A percentile compares a stretch with the other conserved stretches of the same genome.
These are phyloP conservation scores for Corinectria fuckeliana DNA, from an alignment of 2,329 filamentous ascomycete genomes.

Conservation along the genomic window DNA sequence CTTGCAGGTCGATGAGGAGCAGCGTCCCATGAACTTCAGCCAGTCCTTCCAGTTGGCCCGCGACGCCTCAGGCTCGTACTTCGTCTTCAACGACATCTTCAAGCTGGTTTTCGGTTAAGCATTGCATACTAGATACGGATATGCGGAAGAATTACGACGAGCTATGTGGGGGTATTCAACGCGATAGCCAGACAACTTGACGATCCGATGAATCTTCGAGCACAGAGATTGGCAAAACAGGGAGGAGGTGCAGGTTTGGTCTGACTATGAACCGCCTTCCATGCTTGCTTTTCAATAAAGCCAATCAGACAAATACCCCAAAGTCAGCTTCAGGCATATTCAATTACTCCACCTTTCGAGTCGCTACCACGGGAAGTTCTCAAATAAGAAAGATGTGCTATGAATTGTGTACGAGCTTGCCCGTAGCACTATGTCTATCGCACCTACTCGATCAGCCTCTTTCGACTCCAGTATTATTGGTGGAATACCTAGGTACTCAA, in stretches of 20 bases:
- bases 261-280: slow-evolving; percentile 12
- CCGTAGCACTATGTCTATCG: too few species aligned
- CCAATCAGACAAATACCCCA: slow-evolving; percentile 1
- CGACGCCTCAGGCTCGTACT: slow-evolving; percentile 74
- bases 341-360: slow-evolving; percentile 8
- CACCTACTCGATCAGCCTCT: background rate
- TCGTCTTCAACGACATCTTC: slow-evolving; percentile 94
- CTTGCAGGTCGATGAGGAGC: slow-evolving; percentile 81
- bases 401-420: background rate
- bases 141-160: slow-evolving; percentile 6
- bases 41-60: slow-evolving; percentile 87
- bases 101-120: slow-evolving; percentile 76
- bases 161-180: slow-evolving; percentile 21
- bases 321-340: slow-evolving; percentile 7
- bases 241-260: slow-evolving; percentile 13
- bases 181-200: slow-evolving; percentile 21
- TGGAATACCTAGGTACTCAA: too few species aligned
- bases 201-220: slow-evolving; percentile 34
- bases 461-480: too few species aligned
- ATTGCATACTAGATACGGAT: background rate
- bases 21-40: slow-evolving; percentile 87
- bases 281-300: background rate
- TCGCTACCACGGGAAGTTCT: background rate
- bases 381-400: background rate
- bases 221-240: slow-evolving; percentile 12